Evolutionary conservation across 176 grass and related monocot species (phyloP).

Genomic region (Guadua angustifolia): DNA sequence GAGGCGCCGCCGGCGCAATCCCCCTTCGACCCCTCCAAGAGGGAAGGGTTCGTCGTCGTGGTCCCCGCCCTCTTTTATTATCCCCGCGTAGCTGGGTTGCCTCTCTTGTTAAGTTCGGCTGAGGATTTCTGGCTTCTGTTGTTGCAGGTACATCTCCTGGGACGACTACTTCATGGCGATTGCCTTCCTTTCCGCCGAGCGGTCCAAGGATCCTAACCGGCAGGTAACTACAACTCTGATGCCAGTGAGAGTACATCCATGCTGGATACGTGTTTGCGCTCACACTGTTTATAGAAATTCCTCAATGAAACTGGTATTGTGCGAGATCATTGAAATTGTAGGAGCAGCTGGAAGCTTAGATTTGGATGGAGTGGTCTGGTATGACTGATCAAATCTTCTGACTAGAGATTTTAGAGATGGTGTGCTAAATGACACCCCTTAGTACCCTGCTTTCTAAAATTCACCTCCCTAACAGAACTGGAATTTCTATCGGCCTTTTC

Average conservation of each 20-base stretch:
- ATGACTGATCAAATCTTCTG: neutral
- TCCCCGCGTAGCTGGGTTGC: too few species aligned
- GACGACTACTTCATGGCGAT: slow-evolving; percentile 99
- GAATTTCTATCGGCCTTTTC: neutral
- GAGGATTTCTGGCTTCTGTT: too few species aligned
- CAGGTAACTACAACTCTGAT: slow-evolving; percentile 54
- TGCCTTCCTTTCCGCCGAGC: slow-evolving; percentile 93
- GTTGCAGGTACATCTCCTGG: too few species aligned
- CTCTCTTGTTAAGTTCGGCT: too few species aligned
- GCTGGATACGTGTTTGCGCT: neutral
- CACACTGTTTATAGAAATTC: slow-evolving; percentile 41
- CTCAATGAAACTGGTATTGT: neutral
- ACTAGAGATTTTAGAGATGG: neutral
- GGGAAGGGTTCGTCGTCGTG: too few species aligned
- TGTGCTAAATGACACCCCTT: neutral
- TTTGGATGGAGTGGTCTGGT: neutral
- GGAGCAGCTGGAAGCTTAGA: neutral
- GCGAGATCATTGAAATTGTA: neutral
- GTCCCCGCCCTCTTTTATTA: too few species aligned
- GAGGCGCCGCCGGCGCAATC: too few species aligned
- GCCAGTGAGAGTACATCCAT: neutral
- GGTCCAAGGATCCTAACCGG: slow-evolving; percentile 91
- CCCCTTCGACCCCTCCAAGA: too few species aligned
- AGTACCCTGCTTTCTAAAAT: neutral
- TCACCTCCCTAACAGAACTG: neutral